Evolutionary conservation across 140 eudicot genomes (phyloP), one percentile per base, ranked within the genome.

Genomic region (Erigeron philadelphicus): DNA sequence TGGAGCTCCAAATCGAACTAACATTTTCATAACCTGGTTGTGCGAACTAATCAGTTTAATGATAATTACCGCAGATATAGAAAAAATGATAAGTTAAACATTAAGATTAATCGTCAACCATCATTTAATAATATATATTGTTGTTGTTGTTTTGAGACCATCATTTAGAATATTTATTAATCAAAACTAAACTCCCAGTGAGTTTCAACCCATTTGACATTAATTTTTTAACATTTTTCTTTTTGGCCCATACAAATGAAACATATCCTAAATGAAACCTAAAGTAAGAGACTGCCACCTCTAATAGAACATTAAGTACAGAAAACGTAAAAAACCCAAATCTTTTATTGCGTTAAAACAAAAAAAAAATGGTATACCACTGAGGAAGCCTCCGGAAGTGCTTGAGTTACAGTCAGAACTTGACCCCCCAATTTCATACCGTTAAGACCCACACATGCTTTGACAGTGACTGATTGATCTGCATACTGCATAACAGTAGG

Each of bases 1-100:
- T 62, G 98, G 96, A 74, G 97, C 98, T 74, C 98, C 96, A 79
- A 93, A 93, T 58, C 72, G 86, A 75, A 93, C 95, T 72, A 87
- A 76, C 9, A 97, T 89, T 72, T 90, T 81, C 94, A 93, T 74
- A 74, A 89, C 90, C 98, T 93, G 76, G 19, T 66, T 53, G 61
- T 56, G 67, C 41, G n/a, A 77, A 63, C 45, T 49, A 72, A 69
- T 54, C 5, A 5, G 31, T 3, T 31, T 31, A 4, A 44, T n/a
- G n/a, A n/a, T 53, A 16, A n/a, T 9, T 53, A 16, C 18, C 18
- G 6, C 16, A 0, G 19, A 57, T 19, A 56, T 57, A 7, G 41
- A 57, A n/a, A 23, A 21, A 56, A 19, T 31, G 38, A 9, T 3
- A 7, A 31, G 46, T 12, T 60, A 11, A 50, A 0, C 8, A 50